Evolutionary conservation across 805 yeast species (phyloP), one percentile per base, ranked within the genome.

Genomic region (Phaffomyces antillensis): DNA sequence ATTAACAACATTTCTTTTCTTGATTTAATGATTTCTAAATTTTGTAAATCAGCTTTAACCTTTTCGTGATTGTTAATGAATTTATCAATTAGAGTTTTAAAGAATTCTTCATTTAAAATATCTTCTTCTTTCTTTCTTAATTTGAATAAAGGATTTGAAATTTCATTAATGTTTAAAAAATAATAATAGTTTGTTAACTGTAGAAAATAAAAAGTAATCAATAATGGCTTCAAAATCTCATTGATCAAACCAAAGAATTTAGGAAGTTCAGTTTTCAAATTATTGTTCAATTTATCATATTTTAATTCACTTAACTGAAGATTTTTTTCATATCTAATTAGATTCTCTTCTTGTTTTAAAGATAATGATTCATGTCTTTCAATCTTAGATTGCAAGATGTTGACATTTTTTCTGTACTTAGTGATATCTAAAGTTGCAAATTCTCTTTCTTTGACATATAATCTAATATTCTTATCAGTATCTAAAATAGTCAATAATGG

Each of bases 251-350:
- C 45, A 44, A 71, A 63, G 40, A 76, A 71, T 4, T 48, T 40
- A 0, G 83, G 81, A 1, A 79, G 52, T 36, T 77, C 83, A 28
- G 45, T 46, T 45, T 75, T 74, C 48, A 79, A 60, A 4, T 51
- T 41, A 5, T 53, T 48, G 53, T 76, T 74, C 32, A 67, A 48
- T 11, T 47, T 40, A 2, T 70, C 68, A 51, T 70, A 75, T 40
- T 54, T 70, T 55, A 46, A 62, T 45, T 50, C 65, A 49, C 52
- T 62, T 43, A 54, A 56, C 47, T 56, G 65, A 26, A 59, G 37
- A 42, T 58, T 58, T 47, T 59, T 60, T 41, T 62, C 60, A 23
- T 59, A 57, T 36, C 63, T 63, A 32, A 62, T 54, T 41, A 62
- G 50, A 33, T 60, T 58, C 41, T 64, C 65, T 40, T 67, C 67